A percentile compares a stretch with the other conserved stretches of the same genome.
Conservation (phyloP, 306 rosid species). For the Rosa lucieae region DNA sequence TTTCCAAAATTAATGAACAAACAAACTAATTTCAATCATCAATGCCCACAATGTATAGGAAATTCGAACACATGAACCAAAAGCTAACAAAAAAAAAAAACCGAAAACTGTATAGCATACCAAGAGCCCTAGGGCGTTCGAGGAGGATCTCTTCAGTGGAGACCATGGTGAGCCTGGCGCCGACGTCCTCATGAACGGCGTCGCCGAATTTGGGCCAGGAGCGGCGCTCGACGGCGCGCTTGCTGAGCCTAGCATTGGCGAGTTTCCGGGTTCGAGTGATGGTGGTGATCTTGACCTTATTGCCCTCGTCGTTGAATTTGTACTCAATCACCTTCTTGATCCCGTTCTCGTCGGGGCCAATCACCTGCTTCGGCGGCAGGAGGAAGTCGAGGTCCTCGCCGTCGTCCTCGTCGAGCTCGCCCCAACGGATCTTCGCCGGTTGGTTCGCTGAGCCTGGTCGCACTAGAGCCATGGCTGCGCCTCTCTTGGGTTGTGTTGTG, state of each 20-base stretch:
- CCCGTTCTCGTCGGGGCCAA: slow-evolving; percentile 87
- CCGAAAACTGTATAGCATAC: slow-evolving; percentile 24
- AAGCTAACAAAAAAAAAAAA: neutral
- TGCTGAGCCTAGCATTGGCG: slow-evolving; percentile 57
- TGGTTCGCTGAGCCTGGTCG: slow-evolving; percentile 25
- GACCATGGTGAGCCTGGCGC: slow-evolving; percentile 81
- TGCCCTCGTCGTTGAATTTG: slow-evolving; percentile 78
- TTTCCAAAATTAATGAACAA: no score
- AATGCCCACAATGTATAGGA: neutral
- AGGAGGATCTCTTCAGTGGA: slow-evolving; percentile 92
- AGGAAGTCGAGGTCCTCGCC: slow-evolving; percentile 81
- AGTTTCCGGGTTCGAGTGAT: slow-evolving; percentile 68
- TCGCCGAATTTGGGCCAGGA: slow-evolving; percentile 91
- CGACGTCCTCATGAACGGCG: slow-evolving; percentile 82
- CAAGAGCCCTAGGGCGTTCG: slow-evolving; percentile 88
- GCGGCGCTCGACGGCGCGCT: slow-evolving; percentile 61
- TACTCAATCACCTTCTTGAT: slow-evolving; percentile 73
- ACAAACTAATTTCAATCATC: neutral
- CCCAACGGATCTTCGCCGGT: slow-evolving; percentile 50
- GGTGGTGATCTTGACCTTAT: slow-evolving; percentile 76
- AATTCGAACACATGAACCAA: neutral
- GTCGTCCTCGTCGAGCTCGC: slow-evolving; percentile 79
- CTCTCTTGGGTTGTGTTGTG: neutral
- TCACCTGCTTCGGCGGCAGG: slow-evolving; percentile 70
- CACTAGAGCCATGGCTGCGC: slow-evolving; percentile 16